phyloP scores from a whole-genome alignment of 2,329 filamentous ascomycete genomes.

The Alternaria sp. region DNA sequence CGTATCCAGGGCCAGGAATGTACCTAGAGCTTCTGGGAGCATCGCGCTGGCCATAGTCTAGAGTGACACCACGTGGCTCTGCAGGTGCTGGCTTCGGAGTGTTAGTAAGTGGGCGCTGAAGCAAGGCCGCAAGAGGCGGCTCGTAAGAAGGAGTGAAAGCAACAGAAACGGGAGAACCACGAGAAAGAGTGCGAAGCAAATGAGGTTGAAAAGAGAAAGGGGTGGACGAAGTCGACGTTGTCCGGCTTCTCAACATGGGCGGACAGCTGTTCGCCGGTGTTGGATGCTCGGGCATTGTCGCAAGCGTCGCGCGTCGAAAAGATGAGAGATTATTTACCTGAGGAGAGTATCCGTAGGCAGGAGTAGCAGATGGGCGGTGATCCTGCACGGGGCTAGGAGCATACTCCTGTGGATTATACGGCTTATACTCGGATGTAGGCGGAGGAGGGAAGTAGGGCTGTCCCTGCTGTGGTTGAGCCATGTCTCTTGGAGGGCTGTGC shows the following conservation, averaged over 20 bases:
- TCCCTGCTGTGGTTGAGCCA: constrained; percentile 40
- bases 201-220: constrained; percentile 27
- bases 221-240: constrained; percentile 26
- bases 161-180: constrained; percentile 41
- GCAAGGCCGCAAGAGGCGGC: constrained; percentile 46
- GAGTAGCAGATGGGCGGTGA: constrained; percentile 34
- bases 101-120: constrained; percentile 45
- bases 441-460: constrained; percentile 45
- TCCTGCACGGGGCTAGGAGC: constrained; percentile 31
- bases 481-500: constrained; percentile 29
- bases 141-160: constrained; percentile 47
- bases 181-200: constrained; percentile 30
- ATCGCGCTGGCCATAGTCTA: constrained; percentile 20
- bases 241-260: constrained; percentile 33
- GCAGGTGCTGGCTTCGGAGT: constrained; percentile 36
- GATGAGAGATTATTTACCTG: constrained; percentile 49
- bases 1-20: constrained; percentile 43
- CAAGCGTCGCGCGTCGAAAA: constrained; percentile 40
- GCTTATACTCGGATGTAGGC: constrained; percentile 43
- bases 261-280: constrained; percentile 31
- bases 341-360: constrained; percentile 40
- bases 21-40: constrained; percentile 37
- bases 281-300: constrained; percentile 31
- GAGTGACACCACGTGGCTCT: constrained; percentile 6
- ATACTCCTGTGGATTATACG: constrained; percentile 50